Evolutionary conservation across 1,284 basidiomycete species (phyloP), one percentile per base, ranked within the genome.

Genomic region (Trichosporon faecale): DNA sequence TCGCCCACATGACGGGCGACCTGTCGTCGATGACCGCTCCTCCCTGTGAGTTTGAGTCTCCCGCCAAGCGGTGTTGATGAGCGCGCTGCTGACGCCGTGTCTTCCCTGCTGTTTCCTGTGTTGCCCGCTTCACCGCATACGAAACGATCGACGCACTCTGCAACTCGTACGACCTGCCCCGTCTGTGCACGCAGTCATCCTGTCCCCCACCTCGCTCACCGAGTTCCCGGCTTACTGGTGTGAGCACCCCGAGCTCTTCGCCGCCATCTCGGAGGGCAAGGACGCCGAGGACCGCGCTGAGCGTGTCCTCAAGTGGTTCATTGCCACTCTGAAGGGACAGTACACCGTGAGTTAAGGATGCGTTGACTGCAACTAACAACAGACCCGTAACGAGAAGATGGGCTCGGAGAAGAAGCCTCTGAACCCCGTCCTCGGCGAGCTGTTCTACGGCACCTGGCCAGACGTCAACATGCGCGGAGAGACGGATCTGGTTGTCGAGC

Each of bases 391-490:
- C 79, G 93, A 95, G 85, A 90, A 90, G 75, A 91, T 93, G 89
- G 95, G 95, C 9, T 94, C 92, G 1, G 95, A 98, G 87, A 99
- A 98, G 87, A 99, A 98, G 84, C 95, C 95, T 9, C 87, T 98
- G 72, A 98, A 98, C 82, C 95, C 95, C 44, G 93, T 96, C 14
- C 91, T 98, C 31, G 95, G 95, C 83, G 93, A 95, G 90, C 85
- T 95, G 49, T 98, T 98, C 86, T 94, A 95, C 76, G 96, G 96
- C 64, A 83, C 86, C 72, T 99, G 96, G 95, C 92, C 94, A 0
- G 90, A 92, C 79, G 85, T 86, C 73, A 85, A 89, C 72, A 89
- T 88, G n/a, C 89, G 91, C 25, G 93, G 93, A n/a, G 88, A 91
- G 81, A 95, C 93, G 16, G 86, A 87, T 63, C 88, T 99, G 33